Base-by-base conservation (phyloP, 2,329 filamentous ascomycete genomes). In the Neonectria punicea region DNA sequence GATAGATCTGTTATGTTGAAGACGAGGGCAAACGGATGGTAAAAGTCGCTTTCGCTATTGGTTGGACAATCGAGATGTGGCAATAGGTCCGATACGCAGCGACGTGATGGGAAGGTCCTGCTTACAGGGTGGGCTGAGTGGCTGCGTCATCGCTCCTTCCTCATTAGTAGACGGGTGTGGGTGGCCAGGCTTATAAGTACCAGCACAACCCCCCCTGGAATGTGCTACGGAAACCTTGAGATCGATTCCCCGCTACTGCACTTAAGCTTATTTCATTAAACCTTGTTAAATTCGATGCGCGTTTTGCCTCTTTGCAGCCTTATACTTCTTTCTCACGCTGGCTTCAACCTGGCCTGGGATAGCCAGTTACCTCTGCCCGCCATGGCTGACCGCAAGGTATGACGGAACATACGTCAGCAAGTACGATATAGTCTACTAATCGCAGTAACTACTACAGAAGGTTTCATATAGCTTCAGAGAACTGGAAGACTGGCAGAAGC, bases 201-300 rank as follows among this genome's bases (percentile, higher is more conserved):
- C 36, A n/a, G 36, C 36, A 39, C 36, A 5, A 39, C 36, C 36
- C 36, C 36, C 34, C 36, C 36, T 39, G 36, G 13, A n/a, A 5
- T 7, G 36, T 16, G 2, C 14, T 39, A 39, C 36, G 6, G 82
- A 84, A 20, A 43, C 11, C 39, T 43, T 43, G 8, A 43, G 22
- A 43, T 20, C n/a, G n/a, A 10, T 43, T 20, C 39, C n/a, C 16
- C 39, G 20, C n/a, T 20, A 18, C 11, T 43, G 1, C 8, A 5
- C 39, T 43, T 11, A 5, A 43, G 8, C 39, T 20, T 43, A 43
- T n/a, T 20, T 43, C 1, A 18, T 6, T 39, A 16, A 39, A n/a
- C 14, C 36, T 43, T 2, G 2, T 10, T n/a, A 20, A 43, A n/a
- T 43, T 20, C 39, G 9, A 43, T 43, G 39, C 39, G n/a, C 20